These are phyloP conservation scores for Prunus fruticosa DNA, from an alignment of 306 rosid species.

Conservation along the genomic window DNA sequence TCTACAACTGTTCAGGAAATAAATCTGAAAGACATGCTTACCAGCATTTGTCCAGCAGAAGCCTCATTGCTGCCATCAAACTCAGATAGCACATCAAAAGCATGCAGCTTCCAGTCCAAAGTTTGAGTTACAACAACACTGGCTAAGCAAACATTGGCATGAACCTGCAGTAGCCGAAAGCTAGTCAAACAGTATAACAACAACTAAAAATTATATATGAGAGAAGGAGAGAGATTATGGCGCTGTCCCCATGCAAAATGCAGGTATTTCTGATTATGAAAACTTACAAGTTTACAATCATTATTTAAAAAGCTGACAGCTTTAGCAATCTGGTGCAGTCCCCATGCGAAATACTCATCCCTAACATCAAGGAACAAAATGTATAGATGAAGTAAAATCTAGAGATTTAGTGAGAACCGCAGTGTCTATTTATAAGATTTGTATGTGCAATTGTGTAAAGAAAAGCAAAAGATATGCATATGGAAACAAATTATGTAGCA, in stretches of 20 bases:
- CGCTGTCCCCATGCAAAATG: not conserved
- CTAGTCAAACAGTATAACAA: slow-evolving; percentile 17
- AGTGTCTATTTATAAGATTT: not conserved
- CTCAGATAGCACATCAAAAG: slow-evolving; percentile 94
- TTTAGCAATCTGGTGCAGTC: slow-evolving; percentile 86
- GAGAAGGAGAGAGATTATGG: not conserved
- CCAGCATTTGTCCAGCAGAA: slow-evolving; percentile 82
- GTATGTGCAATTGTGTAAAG: not conserved
- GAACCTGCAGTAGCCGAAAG: slow-evolving; percentile 58
- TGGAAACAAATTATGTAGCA: not conserved
- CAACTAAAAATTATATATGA: not conserved
- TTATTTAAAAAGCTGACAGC: slow-evolving; percentile 99
- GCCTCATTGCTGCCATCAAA: slow-evolving; percentile 70
- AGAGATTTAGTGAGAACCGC: not conserved
- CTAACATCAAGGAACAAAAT: slow-evolving; percentile 37
- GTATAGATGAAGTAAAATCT: not conserved
- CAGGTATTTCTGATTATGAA: slow-evolving; percentile 7
- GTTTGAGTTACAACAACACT: slow-evolving; percentile 97
- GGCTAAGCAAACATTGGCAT: slow-evolving; percentile 89
- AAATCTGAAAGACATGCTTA: slow-evolving; percentile 24
- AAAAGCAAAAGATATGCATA: not conserved
- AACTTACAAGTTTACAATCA: slow-evolving; percentile 94
- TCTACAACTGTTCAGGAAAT: not conserved
- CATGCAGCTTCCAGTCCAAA: slow-evolving; percentile 98
- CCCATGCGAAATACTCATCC: slow-evolving; percentile 99